Base-by-base conservation (phyloP, 2,329 filamentous ascomycete genomes). In the Cladosporium sp. region DNA sequence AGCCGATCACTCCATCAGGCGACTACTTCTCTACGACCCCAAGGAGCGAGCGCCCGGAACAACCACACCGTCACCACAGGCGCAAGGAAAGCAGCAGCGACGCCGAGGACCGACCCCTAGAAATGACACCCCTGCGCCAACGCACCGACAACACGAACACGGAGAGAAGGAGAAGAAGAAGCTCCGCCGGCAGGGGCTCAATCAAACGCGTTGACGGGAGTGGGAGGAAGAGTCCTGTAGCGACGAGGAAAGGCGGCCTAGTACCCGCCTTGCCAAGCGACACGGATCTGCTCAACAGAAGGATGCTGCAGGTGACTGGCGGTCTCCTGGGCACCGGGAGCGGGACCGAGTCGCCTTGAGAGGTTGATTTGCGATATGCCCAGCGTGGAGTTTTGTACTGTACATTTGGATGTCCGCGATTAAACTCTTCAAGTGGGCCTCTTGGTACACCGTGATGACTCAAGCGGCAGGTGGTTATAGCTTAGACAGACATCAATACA, bases 21-120 rank as follows among this genome's bases (percentile, higher is more conserved):
- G 71, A 73, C 62, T 74, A 72, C 67, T 75, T 68, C 48, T 69
- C 64, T 54, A 68, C 67, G 21, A 21, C 26, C 18, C 18, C 26
- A 8, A n/a, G 28, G 2, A 14, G 26, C 18, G 64, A 65, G 18
- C 60, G 43, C 6, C 23, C 18, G 8, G 28, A 43, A 10, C 26
- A 49, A 10, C 57, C 8, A 8, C 39, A 46, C 10, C 53, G 58
- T 5, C 54, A 67, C 57, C 10, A 66, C 60, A 23, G 66, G 63
- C 71, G 90, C 87, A 56, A 56, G 77, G 91, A 82, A 16, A 90
- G 88, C 13, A 56, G 46, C 30, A 59, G 54, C 39, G 91, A 88
- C 0, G 92, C 95, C 36, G 93, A 97, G 68, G 93, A 96, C 61
- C 80, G 83, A 23, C 91, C 92, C 3, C 77, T 97, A 11, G 93